Conservation (phyloP, 208 protist species). For the Strigomonas galati region DNA sequence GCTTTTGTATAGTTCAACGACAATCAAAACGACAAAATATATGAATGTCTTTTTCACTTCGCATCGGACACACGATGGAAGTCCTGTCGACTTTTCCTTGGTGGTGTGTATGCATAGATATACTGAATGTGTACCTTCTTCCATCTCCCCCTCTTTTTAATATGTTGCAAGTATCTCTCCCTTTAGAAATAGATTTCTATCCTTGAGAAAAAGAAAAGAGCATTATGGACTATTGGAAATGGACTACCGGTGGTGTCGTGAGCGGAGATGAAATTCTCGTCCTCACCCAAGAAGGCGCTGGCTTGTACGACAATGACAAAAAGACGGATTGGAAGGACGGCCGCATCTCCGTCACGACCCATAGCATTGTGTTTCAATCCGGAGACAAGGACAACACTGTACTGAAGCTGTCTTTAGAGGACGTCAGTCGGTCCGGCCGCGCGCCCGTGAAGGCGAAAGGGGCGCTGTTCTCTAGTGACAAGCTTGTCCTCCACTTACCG, state of each 20-base stretch:
- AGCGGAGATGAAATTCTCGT: slow-evolving; percentile 52
- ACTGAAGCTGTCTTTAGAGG: slow-evolving; percentile 52
- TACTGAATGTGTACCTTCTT: background rate
- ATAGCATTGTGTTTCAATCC: slow-evolving; percentile 59
- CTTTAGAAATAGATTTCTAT: slow-evolving; percentile 3
- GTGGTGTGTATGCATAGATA: background rate
- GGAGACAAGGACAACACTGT: slow-evolving; percentile 19
- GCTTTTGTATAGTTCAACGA: background rate
- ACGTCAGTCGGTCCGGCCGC: slow-evolving; percentile 25
- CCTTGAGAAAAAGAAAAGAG: background rate
- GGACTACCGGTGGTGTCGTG: slow-evolving; percentile 25
- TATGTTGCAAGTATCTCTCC: background rate
- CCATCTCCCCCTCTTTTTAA: background rate
- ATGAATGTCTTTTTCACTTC: background rate
- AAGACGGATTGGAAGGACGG: slow-evolving; percentile 58
- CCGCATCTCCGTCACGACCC: slow-evolving; percentile 59
- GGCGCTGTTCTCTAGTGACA: slow-evolving; percentile 51
- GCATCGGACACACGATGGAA: too few species aligned
- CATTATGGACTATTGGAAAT: slow-evolving; percentile 59
- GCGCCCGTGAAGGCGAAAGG: slow-evolving; percentile 28
- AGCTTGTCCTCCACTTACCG: slow-evolving; percentile 58
- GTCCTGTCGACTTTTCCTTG: too few species aligned
- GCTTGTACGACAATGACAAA: slow-evolving; percentile 49
- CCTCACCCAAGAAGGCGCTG: slow-evolving; percentile 31
- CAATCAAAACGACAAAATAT: background rate